Base-by-base conservation (phyloP, 495 filamentous ascomycete genomes). In the Hypoxylon perforatum region DNA sequence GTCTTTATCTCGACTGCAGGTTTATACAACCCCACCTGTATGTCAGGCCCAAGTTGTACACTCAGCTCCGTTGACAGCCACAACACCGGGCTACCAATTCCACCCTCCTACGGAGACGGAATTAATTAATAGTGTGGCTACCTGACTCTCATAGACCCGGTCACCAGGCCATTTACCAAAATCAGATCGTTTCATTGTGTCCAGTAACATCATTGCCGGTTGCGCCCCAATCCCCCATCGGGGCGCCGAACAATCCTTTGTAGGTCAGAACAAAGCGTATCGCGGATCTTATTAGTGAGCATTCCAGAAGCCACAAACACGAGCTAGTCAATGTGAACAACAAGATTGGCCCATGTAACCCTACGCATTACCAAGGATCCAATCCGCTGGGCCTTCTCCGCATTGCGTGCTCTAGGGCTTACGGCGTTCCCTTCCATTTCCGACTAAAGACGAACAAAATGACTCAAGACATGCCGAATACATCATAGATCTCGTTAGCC, bases 321-420 rank as follows among this genome's bases (percentile, higher is more conserved):
- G 44, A 63, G 21, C 41, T 44, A 21, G 48, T 39, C 1, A 39
- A 60, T 22, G 65, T 48, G 41, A 57, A 54, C 53, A 54, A 42
- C 11, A 11, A 28, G 41, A 54, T 19, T 10, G 1, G 36, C 3
- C 45, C 14, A 69, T 69, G 65, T 61, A 64, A 69, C 65, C 65
- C 65, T 57, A 53, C 60, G n/a, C 17, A 11, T 7, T 3, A 35
- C 38, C 22, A 45, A 48, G 46, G 55, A 50, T 47, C 65, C 65
- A 69, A 69, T 69, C 65, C 60, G 50, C 44, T 63, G 65, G 59
- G 53, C 50, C 49, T 35, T 63, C 65, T 63, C 65, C 65, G 49
- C 65, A 63, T 58, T 44, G 36, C 49, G 49, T 45, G 15, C 39
- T 35, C 25, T 21, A 9, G 22, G 23, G 22, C 25, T 56, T 28